Base-by-base conservation (phyloP, 208 protist species). In the Strigomonas culicis region DNA sequence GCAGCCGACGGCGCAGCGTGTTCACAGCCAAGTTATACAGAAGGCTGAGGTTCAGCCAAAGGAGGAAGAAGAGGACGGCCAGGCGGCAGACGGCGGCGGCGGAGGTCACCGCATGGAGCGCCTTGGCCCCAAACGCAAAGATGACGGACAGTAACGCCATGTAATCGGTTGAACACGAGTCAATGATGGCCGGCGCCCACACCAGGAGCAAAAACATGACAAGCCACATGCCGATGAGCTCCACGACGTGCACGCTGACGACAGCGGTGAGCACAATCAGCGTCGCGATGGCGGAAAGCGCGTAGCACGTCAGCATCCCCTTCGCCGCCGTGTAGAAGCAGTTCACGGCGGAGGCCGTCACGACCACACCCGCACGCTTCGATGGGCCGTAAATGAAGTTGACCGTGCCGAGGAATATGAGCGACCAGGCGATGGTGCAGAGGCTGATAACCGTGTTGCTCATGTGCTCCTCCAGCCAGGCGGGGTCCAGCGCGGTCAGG, bases 241-340 rank as follows among this genome's bases (percentile, higher is more conserved):
- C 87, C 61, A 94, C 81, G 17, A 93, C 82, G 70, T 96, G 87
- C 61, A 96, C 85, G 68, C 90, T 92, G 15, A 96, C 90, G 8
- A 89, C 78, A 25, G 87, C 64, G 7, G 79, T 78, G 50, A 96
- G 61, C 4, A 87, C 79, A 15, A 82, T 31, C 24, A 93, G 52
- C 19, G 64, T 79, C 36, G 72, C 70, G 46, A 92, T 75, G 50
- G 81, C 67, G 69, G 79, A 83, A 55, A 91, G 31, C 30, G 74
- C 74, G 1, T 60, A 59, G 71, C 80, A 89, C 27, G 77, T 85
- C 19, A 78, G 27, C 63, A 89, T 73, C 13, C 77, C 72, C 4
- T 70, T 59, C 47, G 86, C 44, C 1, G 82, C 76, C 72, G 86
- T 71, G 17, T 68, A 66, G 17, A 92, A 66, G 51, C 69, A 84